Percentiles rank a stretch among this genome's conserved stretches.
phyloP scores from a whole-genome alignment of 164 flowering plant genomes.

The Vitis cinerea region DNA sequence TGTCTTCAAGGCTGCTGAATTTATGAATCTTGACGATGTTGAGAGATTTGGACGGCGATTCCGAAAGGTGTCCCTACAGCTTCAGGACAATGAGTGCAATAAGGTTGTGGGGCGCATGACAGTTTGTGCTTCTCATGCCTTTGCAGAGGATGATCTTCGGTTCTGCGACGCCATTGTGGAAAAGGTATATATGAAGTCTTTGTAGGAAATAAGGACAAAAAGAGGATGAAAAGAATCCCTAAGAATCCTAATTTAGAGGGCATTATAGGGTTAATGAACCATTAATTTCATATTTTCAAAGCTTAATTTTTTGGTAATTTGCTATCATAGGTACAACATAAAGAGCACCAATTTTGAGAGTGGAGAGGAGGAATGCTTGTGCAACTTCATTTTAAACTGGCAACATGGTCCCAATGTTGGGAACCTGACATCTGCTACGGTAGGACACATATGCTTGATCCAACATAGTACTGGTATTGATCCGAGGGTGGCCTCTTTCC shows the following conservation, averaged over 20 bases:
- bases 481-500: slow-evolving; percentile 29
- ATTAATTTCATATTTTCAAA: neutral
- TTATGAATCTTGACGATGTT: slow-evolving; percentile 21
- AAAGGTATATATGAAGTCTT: slow-evolving; percentile 4
- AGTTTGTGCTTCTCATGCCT: slow-evolving; percentile 34
- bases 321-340: slow-evolving; percentile 27
- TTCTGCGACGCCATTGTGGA: slow-evolving; percentile 58
- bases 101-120: slow-evolving; percentile 20
- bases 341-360: slow-evolving; percentile 24
- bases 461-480: slow-evolving; percentile 11
- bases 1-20: slow-evolving; percentile 14
- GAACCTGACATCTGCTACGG: slow-evolving; percentile 9
- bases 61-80: slow-evolving; percentile 39
- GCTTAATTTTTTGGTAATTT: neutral
- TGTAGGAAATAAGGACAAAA: too few species aligned
- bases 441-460: slow-evolving; percentile 39
- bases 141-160: slow-evolving; percentile 21
- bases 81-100: slow-evolving; percentile 50
- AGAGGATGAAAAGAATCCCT: too few species aligned
- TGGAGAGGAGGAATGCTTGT: slow-evolving; percentile 46
- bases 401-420: slow-evolving; percentile 48
- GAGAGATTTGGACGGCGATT: slow-evolving; percentile 30
- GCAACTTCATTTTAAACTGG: slow-evolving; percentile 47
- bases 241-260: neutral
- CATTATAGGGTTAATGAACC: neutral